Evolutionary conservation across 1,139 yeast species (phyloP).

Genomic region (Suhomyces kunorum): DNA sequence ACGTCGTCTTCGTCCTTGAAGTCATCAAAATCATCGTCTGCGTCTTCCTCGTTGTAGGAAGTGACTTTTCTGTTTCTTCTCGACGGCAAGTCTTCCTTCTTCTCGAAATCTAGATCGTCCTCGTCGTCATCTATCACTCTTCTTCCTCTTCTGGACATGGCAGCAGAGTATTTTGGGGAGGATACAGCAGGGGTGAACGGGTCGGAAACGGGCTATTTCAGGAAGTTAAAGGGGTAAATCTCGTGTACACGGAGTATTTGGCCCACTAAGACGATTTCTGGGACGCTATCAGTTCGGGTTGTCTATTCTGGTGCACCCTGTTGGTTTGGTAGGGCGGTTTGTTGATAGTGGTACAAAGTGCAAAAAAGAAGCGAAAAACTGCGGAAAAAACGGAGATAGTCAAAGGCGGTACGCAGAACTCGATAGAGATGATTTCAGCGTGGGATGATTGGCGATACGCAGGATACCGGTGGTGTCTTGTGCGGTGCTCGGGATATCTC

Average conservation of each 20-base stretch:
- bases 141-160: conserved; percentile 16
- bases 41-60: conserved; percentile 20
- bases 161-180: background rate
- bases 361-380: background rate
- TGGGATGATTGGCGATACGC: background rate
- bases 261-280: background rate
- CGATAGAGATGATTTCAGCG: background rate
- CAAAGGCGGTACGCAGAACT: background rate
- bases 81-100: conserved; percentile 16
- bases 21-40: conserved; percentile 27
- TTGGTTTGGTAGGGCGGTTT: background rate
- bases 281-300: background rate
- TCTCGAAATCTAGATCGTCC: conserved; percentile 22
- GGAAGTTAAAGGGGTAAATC: background rate
- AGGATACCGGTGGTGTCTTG: background rate
- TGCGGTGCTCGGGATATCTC: too few species aligned
- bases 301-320: background rate
- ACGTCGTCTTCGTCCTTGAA: conserved; percentile 40
- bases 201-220: background rate
- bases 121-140: conserved; percentile 19
- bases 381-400: background rate
- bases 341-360: background rate
- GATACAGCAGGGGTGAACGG: background rate
- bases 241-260: background rate
- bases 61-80: conserved; percentile 12